phyloP scores from a whole-genome alignment of 768 basidiomycete species.

The Psilocybe cyanescens region DNA sequence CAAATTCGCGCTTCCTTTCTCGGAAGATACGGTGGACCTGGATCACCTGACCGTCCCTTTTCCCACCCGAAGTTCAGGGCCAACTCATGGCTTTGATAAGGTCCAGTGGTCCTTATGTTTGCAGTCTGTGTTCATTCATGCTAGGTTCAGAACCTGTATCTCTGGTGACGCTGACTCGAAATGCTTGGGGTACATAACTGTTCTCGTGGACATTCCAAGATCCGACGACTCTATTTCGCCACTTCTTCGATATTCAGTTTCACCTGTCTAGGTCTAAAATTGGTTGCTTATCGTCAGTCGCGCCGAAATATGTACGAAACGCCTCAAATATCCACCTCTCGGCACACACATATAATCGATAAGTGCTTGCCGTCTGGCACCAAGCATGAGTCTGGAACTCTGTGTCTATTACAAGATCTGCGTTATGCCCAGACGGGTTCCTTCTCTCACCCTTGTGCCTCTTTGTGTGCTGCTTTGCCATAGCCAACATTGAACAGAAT shows the following conservation, averaged over 20 bases:
- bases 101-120: too few species aligned
- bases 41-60: constrained; percentile 6
- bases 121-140: neutral
- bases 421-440: too few species aligned
- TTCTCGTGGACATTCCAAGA: neutral
- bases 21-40: neutral
- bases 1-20: constrained; percentile 14
- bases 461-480: too few species aligned
- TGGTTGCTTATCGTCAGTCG: neutral
- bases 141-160: neutral
- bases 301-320: neutral
- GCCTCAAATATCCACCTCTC: neutral
- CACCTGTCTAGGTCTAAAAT: neutral
- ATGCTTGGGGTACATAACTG: too few species aligned
- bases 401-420: neutral
- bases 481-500: too few species aligned
- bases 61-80: neutral
- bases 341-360: neutral
- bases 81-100: neutral
- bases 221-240: neutral
- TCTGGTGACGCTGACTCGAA: neutral
- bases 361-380: neutral
- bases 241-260: neutral
- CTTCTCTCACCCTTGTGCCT: too few species aligned
- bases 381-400: neutral